Base-by-base conservation (phyloP, 352 stramenopile genomes). In the Pythium dissimile region DNA sequence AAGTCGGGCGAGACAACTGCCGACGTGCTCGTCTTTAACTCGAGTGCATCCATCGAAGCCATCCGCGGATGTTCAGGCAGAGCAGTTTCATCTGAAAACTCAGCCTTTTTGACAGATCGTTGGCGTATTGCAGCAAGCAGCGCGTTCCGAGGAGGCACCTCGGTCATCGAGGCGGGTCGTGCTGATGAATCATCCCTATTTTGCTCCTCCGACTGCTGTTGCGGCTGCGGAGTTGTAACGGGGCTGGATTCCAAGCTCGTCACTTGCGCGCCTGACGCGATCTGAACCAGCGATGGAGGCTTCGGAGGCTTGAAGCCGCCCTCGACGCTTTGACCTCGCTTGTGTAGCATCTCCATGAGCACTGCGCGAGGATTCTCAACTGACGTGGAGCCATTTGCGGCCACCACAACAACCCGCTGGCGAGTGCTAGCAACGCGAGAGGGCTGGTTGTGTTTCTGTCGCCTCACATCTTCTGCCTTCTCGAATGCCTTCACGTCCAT, bases 401-500 rank as follows among this genome's bases (percentile, higher is more conserved):
- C n/a, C n/a, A n/a, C n/a, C n/a, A n/a, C n/a, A n/a, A n/a, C n/a
- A n/a, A n/a, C n/a, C n/a, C n/a, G n/a, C n/a, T n/a, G n/a, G n/a
- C n/a, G n/a, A n/a, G n/a, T n/a, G n/a, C n/a, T n/a, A n/a, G n/a
- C n/a, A n/a, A n/a, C n/a, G n/a, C n/a, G n/a, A n/a, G 34, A 41
- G 12, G n/a, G 5, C 41, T 15, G 27, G 31, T 20, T 13, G 21
- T 50, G 27, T 10, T 47, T 45, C 11, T 51, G 24, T 13, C 49
- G 39, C 23, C 21, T 34, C 27, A 18, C 18, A 26, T 63, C 56
- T 46, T 86, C 73, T 21, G 63, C 64, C 34, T 75, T 77, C 26
- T 86, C 73, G 44, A 84, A 88, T 21, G 52, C 69, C 52, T 73
- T 76, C 43, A 76, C 30, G 45, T 89, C 77, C 5, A 67, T 59